Conservation (phyloP, 176 grass and related monocot genomes). For the Luzula sylvatica region DNA sequence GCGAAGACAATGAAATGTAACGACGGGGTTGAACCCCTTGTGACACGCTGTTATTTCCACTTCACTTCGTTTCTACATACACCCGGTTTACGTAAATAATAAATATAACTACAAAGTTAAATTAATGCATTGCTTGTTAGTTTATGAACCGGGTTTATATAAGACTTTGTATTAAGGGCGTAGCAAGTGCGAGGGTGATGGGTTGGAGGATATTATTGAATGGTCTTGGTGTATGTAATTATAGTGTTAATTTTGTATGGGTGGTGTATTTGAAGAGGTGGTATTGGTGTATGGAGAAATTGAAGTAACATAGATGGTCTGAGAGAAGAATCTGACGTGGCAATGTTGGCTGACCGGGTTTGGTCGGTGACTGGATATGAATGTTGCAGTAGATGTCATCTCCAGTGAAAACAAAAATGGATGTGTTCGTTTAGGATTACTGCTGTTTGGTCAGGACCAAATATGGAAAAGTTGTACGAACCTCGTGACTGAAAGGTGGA, state of each 20-base stretch:
- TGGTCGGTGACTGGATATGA: background rate
- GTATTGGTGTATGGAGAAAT: background rate
- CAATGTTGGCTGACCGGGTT: slow-evolving; percentile 8
- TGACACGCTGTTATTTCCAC: slow-evolving; percentile 3
- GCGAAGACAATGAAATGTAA: background rate
- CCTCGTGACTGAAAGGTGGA: too few relatives aligned
- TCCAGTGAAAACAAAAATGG: too few relatives aligned
- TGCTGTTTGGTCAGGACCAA: too few relatives aligned
- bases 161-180: background rate
- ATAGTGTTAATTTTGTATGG: background rate
- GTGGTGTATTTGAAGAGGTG: too few relatives aligned
- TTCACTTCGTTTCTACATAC: background rate
- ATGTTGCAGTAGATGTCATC: too few relatives aligned
- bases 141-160: background rate
- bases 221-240: background rate
- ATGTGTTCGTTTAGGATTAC: too few relatives aligned
- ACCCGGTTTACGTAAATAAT: background rate
- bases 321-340: slow-evolving; percentile 12
- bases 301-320: background rate
- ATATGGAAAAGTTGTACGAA: too few relatives aligned
- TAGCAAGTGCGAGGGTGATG: background rate
- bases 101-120: background rate
- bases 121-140: background rate
- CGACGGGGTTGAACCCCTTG: background rate
- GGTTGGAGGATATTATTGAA: background rate